phyloP scores from a whole-genome alignment of 2,329 filamentous ascomycete species.

The Botrytis tulipae region DNA sequence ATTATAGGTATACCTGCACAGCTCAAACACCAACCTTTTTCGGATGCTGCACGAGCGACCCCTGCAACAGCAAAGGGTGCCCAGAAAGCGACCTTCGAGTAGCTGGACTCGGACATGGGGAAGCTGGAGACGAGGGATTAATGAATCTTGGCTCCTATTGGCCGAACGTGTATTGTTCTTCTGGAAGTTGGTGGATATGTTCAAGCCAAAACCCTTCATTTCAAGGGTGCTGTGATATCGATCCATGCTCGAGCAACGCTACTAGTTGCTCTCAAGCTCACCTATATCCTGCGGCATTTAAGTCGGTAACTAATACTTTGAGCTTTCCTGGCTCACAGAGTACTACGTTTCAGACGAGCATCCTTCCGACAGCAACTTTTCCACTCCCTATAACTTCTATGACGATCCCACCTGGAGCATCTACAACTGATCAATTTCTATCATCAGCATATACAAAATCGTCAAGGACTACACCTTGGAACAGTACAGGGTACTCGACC shows the following conservation, averaged over 20 bases:
- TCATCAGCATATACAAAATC: background rate
- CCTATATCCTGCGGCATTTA: conserved; percentile 6
- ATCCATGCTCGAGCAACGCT: conserved; percentile 20
- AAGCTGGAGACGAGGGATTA: background rate
- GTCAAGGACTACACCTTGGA: background rate
- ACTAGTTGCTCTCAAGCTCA: background rate
- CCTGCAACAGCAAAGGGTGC: conserved; percentile 25
- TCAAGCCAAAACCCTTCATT: conserved; percentile 22
- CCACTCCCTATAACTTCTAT: background rate
- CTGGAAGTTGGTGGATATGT: conserved; percentile 24
- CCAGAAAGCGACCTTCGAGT: conserved; percentile 24
- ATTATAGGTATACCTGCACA: conserved; percentile 25
- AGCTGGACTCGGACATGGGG: conserved; percentile 22
- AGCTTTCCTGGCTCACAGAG: background rate
- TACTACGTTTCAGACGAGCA: background rate
- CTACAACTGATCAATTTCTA: background rate
- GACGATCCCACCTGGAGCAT: background rate
- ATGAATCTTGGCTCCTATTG: conserved; percentile 20
- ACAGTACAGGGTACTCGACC: background rate
- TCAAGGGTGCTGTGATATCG: conserved; percentile 25
- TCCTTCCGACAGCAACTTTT: background rate
- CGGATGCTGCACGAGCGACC: conserved; percentile 27
- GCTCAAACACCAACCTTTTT: conserved; percentile 26
- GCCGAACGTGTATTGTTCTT: conserved; percentile 24
- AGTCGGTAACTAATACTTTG: background rate